A percentile compares a stretch with the other conserved stretches of the same genome.
Conservation (phyloP, 2,329 filamentous ascomycete species). For the Cladophialophora psammophila region DNA sequence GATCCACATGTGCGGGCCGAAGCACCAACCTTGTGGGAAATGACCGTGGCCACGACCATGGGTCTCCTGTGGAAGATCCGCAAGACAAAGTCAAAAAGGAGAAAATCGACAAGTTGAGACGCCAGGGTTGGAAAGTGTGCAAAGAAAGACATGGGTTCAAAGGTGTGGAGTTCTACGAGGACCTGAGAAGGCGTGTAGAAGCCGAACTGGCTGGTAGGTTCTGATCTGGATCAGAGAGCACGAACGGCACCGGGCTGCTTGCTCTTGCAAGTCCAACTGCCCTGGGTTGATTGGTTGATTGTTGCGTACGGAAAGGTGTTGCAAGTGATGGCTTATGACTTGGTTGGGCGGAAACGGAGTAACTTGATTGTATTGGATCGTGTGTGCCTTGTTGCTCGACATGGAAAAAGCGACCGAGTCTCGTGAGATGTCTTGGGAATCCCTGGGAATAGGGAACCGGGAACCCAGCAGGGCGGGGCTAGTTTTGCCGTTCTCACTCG, state of each 20-base stretch:
- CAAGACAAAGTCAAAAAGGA: constrained; percentile 21
- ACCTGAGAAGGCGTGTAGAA: constrained; percentile 29
- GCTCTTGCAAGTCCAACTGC: background rate
- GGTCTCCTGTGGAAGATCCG: background rate
- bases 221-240: background rate
- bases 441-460: too few species aligned
- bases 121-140: constrained; percentile 34
- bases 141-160: constrained; percentile 40
- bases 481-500: too few species aligned
- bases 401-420: too few species aligned
- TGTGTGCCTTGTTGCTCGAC: too few species aligned
- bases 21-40: background rate
- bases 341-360: too few species aligned
- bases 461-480: too few species aligned
- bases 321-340: too few species aligned
- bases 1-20: background rate
- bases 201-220: constrained; percentile 21
- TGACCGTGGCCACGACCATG: background rate
- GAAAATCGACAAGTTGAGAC: constrained; percentile 35
- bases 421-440: too few species aligned
- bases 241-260: background rate
- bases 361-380: too few species aligned
- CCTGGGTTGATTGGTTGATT: background rate
- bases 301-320: too few species aligned
- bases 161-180: constrained; percentile 36